Percentiles rank a stretch among this genome's conserved stretches.
phyloP scores from a whole-genome alignment of 495 filamentous ascomycete species.

The Cetradonia linearis region DNA sequence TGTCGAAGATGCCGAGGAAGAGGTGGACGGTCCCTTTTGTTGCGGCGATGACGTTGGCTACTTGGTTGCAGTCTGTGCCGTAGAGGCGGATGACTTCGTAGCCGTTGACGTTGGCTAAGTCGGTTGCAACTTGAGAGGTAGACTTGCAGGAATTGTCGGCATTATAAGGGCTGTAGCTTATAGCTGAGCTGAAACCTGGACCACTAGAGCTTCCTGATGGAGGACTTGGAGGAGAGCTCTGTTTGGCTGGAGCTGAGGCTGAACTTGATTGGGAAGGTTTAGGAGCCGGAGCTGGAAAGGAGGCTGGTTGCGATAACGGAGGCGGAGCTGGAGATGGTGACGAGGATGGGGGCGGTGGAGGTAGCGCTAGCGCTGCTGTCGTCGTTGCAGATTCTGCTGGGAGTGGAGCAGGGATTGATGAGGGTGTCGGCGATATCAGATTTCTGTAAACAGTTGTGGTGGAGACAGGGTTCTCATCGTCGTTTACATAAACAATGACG shows the following conservation, averaged over 20 bases:
- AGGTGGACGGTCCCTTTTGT: conserved; percentile 52
- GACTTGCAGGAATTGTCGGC: conserved; percentile 55
- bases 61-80: conserved; percentile 68
- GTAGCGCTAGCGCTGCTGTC: neutral
- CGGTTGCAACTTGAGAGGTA: conserved; percentile 47
- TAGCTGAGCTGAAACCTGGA: conserved; percentile 39
- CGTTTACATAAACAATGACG: conserved; percentile 56
- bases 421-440: conserved; percentile 14
- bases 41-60: conserved; percentile 47
- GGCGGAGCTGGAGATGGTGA: conserved; percentile 8
- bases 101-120: conserved; percentile 44
- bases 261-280: conserved; percentile 7
- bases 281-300: neutral
- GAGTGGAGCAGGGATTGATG: conserved; percentile 1
- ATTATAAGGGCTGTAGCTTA: conserved; percentile 70
- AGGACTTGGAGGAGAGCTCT: conserved; percentile 1
- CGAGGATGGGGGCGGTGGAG: conserved; percentile 5
- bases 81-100: conserved; percentile 66
- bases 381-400: conserved; percentile 8
- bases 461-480: conserved; percentile 45
- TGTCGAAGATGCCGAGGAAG: conserved; percentile 62
- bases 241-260: neutral
- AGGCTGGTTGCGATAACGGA: neutral
- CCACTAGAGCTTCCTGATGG: conserved; percentile 14
- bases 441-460: conserved; percentile 26